These are phyloP conservation scores for Chenopodium berlandieri DNA, from an alignment of 148 eudicot genomes.

Conservation along the genomic window DNA sequence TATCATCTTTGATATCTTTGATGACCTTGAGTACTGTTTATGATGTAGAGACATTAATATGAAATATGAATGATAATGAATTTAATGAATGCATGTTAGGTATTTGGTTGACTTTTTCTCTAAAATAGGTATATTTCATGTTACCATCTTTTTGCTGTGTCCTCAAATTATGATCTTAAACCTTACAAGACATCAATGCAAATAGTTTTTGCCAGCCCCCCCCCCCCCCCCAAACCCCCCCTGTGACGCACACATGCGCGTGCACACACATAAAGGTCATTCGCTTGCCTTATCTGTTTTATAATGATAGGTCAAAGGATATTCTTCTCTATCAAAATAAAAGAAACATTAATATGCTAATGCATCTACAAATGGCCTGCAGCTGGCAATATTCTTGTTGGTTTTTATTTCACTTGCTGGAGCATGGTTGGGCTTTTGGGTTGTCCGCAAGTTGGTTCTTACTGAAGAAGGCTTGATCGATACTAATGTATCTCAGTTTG, in stretches of 20 bases:
- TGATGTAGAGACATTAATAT: background rate
- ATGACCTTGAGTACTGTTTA: background rate
- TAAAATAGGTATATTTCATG: background rate
- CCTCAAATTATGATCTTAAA: background rate
- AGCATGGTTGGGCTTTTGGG: slow-evolving; percentile 99
- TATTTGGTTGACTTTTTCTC: background rate
- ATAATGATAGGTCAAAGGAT: background rate
- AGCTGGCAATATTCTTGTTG: slow-evolving; percentile 64
- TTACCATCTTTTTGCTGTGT: background rate
- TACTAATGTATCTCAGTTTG: slow-evolving; percentile 58
- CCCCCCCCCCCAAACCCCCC: too few species aligned
- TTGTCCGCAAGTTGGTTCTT: slow-evolving; percentile 72
- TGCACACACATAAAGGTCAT: background rate
- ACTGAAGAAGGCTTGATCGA: slow-evolving; percentile 80
- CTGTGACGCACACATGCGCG: too few species aligned
- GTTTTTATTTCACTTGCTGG: slow-evolving; percentile 70
- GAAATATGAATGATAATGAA: background rate
- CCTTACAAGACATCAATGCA: too few species aligned
- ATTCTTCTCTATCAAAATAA: background rate
- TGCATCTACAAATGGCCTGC: slow-evolving; percentile 34
- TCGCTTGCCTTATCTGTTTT: background rate
- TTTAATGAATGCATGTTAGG: background rate
- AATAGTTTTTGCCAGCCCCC: too few species aligned
- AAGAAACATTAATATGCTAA: background rate
- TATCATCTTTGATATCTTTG: background rate